Conservation (phyloP, 306 rosid genomes). For the Lathyrus oleraceus region DNA sequence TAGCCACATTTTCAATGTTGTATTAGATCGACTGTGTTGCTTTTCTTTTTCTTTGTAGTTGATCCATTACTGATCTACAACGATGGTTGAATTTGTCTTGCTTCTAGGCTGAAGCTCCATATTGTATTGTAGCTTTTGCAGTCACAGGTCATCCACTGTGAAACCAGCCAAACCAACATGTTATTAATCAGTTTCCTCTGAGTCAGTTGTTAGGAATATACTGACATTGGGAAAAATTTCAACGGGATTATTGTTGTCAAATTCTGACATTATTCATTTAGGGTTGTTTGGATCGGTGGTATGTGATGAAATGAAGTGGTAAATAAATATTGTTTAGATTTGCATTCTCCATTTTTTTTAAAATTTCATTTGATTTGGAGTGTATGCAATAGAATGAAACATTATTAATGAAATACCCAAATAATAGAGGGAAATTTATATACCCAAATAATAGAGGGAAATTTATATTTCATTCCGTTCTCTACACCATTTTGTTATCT, state of each 20-base stretch:
- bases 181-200: not conserved
- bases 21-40: conserved; percentile 7
- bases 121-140: not conserved
- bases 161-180: not conserved
- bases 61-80: not conserved
- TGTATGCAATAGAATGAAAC: too few relatives aligned
- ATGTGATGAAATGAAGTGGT: too few relatives aligned
- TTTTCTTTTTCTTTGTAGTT: not conserved
- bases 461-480: too few relatives aligned
- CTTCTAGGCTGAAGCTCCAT: not conserved
- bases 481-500: too few relatives aligned
- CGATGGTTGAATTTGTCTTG: not conserved
- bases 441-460: too few relatives aligned
- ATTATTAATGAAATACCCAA: too few relatives aligned
- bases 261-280: not conserved
- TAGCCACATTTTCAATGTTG: conserved; percentile 1
- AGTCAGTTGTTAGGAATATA: not conserved
- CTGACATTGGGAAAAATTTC: not conserved
- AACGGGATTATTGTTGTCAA: not conserved
- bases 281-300: too few relatives aligned
- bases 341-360: too few relatives aligned
- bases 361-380: too few relatives aligned
- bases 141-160: not conserved
- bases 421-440: too few relatives aligned
- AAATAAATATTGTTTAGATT: too few relatives aligned